Evolutionary conservation across 768 basidiomycete genomes (phyloP).

Genomic region (Rickenella mellea): DNA sequence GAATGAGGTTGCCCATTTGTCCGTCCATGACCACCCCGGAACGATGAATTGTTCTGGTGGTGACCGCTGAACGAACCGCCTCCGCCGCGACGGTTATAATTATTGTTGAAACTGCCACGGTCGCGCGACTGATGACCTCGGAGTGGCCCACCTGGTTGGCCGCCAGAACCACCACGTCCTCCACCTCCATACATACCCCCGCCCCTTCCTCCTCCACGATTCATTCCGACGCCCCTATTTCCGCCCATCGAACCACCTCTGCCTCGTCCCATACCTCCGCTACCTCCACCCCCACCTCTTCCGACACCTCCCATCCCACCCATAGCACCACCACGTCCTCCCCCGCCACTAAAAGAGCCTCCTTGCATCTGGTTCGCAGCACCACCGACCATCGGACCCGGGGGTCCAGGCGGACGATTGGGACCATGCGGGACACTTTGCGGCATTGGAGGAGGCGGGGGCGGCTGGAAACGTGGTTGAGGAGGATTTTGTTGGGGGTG

Average conservation of each 20-base stretch:
- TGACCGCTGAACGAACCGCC: constrained; percentile 30
- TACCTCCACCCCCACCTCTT: constrained; percentile 7
- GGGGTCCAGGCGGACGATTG: constrained; percentile 5
- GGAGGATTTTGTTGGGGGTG: constrained; percentile 46
- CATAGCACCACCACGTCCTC: constrained; percentile 43
- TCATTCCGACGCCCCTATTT: not conserved
- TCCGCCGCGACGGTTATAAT: constrained; percentile 50
- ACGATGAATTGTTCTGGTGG: constrained; percentile 20
- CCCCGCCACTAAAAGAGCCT: constrained; percentile 28
- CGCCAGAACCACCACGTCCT: constrained; percentile 34
- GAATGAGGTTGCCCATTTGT: constrained; percentile 28
- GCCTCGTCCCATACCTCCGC: constrained; percentile 25
- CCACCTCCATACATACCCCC: constrained; percentile 26
- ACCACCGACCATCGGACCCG: constrained; percentile 29
- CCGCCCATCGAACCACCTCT: constrained; percentile 11
- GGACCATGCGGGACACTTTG: constrained; percentile 19
- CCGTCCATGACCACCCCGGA: constrained; percentile 39
- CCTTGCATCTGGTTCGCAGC: constrained; percentile 27
- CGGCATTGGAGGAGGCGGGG: constrained; percentile 37
- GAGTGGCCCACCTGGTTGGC: constrained; percentile 39
- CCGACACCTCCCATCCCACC: constrained; percentile 34
- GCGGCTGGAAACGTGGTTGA: constrained; percentile 59
- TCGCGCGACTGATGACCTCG: constrained; percentile 59
- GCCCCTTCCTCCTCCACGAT: constrained; percentile 26
- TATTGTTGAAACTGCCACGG: constrained; percentile 55